Conservation (phyloP, 2,329 filamentous ascomycete genomes). For the Paraphaeosphaeria sporulosa region DNA sequence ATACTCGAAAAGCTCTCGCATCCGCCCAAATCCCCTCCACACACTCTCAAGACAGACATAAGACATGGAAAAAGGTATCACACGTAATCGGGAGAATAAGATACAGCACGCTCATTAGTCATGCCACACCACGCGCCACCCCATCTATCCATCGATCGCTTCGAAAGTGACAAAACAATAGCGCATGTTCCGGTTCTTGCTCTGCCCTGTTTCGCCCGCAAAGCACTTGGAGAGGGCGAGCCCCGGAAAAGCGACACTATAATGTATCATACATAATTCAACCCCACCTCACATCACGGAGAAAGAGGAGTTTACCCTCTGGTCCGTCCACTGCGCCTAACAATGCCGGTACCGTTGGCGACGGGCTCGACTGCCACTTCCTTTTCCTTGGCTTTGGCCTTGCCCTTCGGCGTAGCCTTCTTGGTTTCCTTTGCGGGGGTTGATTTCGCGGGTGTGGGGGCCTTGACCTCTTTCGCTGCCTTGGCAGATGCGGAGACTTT, state of each 20-base stretch:
- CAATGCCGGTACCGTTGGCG: conserved; percentile 2
- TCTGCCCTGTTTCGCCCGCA: too few species aligned
- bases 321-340: conserved; percentile 6
- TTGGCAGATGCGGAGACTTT: not conserved
- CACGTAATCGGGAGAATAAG: too few species aligned
- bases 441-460: not conserved
- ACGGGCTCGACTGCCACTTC: not conserved
- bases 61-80: too few species aligned
- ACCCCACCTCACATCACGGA: not conserved
- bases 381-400: not conserved
- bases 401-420: conserved; percentile 1
- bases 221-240: too few species aligned
- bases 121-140: too few species aligned
- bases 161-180: too few species aligned
- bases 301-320: not conserved
- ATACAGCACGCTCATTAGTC: too few species aligned
- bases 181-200: too few species aligned
- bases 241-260: not conserved
- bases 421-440: not conserved
- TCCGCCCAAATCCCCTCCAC: too few species aligned
- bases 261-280: not conserved
- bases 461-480: not conserved
- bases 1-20: too few species aligned
- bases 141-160: too few species aligned
- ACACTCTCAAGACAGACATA: too few species aligned